Evolutionary conservation across 1,284 basidiomycete species (phyloP).

Genomic region (Ustilago cynodontis): DNA sequence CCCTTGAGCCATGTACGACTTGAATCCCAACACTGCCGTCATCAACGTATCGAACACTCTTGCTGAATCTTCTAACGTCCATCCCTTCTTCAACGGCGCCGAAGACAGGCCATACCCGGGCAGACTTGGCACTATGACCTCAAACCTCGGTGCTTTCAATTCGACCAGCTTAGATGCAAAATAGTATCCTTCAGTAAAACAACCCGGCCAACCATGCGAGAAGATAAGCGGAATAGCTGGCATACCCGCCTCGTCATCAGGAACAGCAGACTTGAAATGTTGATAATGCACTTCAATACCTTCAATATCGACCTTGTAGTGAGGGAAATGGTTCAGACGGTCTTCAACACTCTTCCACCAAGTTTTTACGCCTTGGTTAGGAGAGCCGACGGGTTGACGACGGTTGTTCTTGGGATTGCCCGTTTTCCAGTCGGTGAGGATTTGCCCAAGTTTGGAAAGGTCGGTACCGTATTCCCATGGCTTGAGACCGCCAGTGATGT

Average conservation of each 20-base stretch:
- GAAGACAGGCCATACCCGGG: slow-evolving; percentile 58
- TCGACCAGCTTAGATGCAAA: slow-evolving; percentile 39
- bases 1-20: slow-evolving; percentile 57
- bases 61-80: slow-evolving; percentile 49
- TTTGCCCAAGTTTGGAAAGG: slow-evolving; percentile 40
- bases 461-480: slow-evolving; percentile 59
- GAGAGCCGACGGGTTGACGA: slow-evolving; percentile 16
- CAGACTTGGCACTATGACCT: slow-evolving; percentile 62
- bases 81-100: slow-evolving; percentile 42
- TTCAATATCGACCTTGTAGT: slow-evolving; percentile 54
- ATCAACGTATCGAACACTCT: slow-evolving; percentile 58
- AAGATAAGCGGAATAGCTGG: slow-evolving; percentile 60
- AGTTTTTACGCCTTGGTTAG: slow-evolving; percentile 39
- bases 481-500: slow-evolving; percentile 40
- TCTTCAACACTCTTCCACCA: slow-evolving; percentile 55
- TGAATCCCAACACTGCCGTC: slow-evolving; percentile 51
- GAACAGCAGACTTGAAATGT: slow-evolving; percentile 31
- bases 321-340: slow-evolving; percentile 42
- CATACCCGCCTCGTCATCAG: slow-evolving; percentile 23
- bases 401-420: slow-evolving; percentile 36
- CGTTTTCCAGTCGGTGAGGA: slow-evolving; percentile 48
- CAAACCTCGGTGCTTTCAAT: slow-evolving; percentile 42
- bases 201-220: slow-evolving; percentile 61
- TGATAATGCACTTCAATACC: slow-evolving; percentile 57
- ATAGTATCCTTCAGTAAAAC: slow-evolving; percentile 50